These are phyloP conservation scores for Tetrapisispora pingtungensis DNA, from an alignment of 805 yeast genomes.

Conservation along the genomic window DNA sequence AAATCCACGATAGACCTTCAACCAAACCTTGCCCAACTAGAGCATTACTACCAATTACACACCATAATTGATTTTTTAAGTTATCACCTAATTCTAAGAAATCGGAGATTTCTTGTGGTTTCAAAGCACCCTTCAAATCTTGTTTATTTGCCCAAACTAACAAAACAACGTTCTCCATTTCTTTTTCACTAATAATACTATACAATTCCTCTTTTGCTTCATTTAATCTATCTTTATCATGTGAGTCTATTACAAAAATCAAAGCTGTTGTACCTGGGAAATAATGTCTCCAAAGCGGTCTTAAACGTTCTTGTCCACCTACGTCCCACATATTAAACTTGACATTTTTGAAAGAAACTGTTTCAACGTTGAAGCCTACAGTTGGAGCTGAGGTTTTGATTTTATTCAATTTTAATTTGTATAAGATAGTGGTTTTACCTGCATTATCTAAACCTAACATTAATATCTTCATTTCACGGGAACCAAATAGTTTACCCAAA, in stretches of 20 bases:
- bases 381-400: conserved; percentile 79
- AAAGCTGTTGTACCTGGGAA: conserved; percentile 88
- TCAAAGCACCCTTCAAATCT: conserved; percentile 61
- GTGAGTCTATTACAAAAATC: conserved; percentile 81
- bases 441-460: conserved; percentile 93
- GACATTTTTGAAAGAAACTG: conserved; percentile 70
- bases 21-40: conserved; percentile 81
- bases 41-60: conserved; percentile 86
- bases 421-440: conserved; percentile 81
- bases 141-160: conserved; percentile 86
- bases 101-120: conserved; percentile 73
- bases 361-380: conserved; percentile 87
- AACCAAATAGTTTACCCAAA: conserved; percentile 40
- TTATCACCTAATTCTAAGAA: conserved; percentile 50
- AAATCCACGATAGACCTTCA: conserved; percentile 81
- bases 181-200: conserved; percentile 73
- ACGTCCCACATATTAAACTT: conserved; percentile 90
- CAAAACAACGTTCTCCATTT: conserved; percentile 68
- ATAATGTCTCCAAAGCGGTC: conserved; percentile 93
- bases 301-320: conserved; percentile 88
- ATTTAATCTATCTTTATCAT: conserved; percentile 59
- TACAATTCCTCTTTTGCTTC: conserved; percentile 71
- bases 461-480: conserved; percentile 55
- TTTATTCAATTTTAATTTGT: conserved; percentile 71
- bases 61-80: conserved; percentile 67